These are phyloP conservation scores for Euphorbia schlechtendalii DNA, from an alignment of 441 rosid species.

Conservation along the genomic window DNA sequence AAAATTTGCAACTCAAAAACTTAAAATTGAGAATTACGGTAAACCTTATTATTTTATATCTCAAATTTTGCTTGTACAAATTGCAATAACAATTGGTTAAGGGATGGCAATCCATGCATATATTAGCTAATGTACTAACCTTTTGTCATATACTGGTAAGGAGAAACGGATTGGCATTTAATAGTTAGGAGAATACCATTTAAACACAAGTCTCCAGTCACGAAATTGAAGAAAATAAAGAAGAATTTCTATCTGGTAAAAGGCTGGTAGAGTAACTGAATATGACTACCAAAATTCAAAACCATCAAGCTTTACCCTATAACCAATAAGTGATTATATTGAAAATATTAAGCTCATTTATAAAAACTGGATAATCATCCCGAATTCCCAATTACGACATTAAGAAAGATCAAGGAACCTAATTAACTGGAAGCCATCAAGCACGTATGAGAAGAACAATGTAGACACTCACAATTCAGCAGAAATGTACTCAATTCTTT, in stretches of 20 bases:
- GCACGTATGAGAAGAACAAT: neutral
- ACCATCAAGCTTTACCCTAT: too few relatives aligned
- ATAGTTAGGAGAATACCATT: neutral
- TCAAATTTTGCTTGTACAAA: neutral
- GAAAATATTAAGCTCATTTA: too few relatives aligned
- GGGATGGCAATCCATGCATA: neutral
- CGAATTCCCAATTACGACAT: too few relatives aligned
- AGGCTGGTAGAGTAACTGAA: too few relatives aligned
- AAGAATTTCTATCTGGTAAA: too few relatives aligned
- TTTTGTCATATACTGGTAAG: neutral
- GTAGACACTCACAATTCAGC: conserved; percentile 63
- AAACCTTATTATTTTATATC: neutral
- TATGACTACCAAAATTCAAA: too few relatives aligned
- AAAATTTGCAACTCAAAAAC: neutral
- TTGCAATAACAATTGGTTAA: neutral
- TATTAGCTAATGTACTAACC: neutral
- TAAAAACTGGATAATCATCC: too few relatives aligned
- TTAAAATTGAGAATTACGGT: neutral
- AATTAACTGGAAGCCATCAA: neutral
- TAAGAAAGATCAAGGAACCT: too few relatives aligned
- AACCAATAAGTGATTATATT: too few relatives aligned
- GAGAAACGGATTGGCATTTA: neutral
- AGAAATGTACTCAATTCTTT: conserved; percentile 86
- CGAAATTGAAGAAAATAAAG: too few relatives aligned
- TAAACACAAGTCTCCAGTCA: neutral